Base-by-base conservation (phyloP, 208 protist genomes). In the Tritrichomonas foetus region DNA sequence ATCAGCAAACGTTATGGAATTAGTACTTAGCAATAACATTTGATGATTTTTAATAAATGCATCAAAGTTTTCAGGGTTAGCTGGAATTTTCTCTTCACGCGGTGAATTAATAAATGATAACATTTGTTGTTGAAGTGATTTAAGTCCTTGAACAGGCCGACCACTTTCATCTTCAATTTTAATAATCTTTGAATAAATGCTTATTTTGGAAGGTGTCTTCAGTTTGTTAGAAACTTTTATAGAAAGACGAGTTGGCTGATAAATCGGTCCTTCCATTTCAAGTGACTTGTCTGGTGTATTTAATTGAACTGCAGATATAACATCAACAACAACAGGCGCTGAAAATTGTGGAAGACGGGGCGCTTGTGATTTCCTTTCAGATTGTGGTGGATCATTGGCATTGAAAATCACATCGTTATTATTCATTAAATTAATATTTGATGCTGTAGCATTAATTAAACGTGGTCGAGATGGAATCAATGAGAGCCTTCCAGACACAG, bases 81-180 rank as follows among this genome's bases (percentile, higher is more conserved):
- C n/a, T 44, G 69, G 36, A 53, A 89, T 1, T 61, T 53, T 16
- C 39, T 89, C 47, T 41, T 11, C 39, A n/a, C 16, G 47, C 30
- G 41, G 78, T 57, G 53, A 39, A 3, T 44, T 49, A 20, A 89
- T 89, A 20, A 89, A 89, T 5, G 33, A 20, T 9, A 47, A 20
- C 14, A 89, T 89, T n/a, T 89, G 47, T 30, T 53, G 5, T 5
- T 44, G 3, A 33, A 89, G 33, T n/a, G 78, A 39, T 89, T 33
- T 33, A 27, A 47, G 33, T 14, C 13, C 25, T n/a, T 49, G 16
- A 57, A 89, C 27, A 39, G 9, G 0, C 22, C 41, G 33, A 36
- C 78, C 78, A 36, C 20, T 89, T 61, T 89, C 78, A 20, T 89
- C 78, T 20, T 36, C 27, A 57, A 89, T 89, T 49, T 89, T 53